Base-by-base conservation (phyloP, 2,329 filamentous ascomycete genomes). In the Venturia asperata region DNA sequence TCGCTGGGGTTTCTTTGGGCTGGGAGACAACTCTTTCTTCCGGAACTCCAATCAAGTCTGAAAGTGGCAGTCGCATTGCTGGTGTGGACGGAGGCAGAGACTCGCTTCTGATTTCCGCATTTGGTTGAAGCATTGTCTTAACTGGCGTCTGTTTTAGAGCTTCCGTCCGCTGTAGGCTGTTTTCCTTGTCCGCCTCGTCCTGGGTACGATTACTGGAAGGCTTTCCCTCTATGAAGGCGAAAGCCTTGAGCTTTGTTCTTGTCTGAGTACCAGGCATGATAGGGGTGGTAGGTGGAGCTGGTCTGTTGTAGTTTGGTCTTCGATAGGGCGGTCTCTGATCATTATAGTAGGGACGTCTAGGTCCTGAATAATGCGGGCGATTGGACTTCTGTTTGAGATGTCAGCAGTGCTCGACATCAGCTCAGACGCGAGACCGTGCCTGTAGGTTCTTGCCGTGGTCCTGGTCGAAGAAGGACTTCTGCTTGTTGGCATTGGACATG, bases 11-110 rank as follows among this genome's bases (percentile, higher is more conserved):
- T n/a, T 64, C 37, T 42, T 47, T 41, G 34, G 77, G 74, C 63
- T 77, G 77, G 30, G 77, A 75, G n/a, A 76, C 76, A 66, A 77
- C 77, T 68, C 78, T 58, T 10, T 64, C 63, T 34, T 64, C 63
- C 19, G 47, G 80, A 71, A 85, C 85, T 67, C 83, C 83, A 58
- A 87, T 83, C 41, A 87, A 75, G 67, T 87, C 84, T 41, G 83
- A 83, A 15, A 87, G 75, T 30, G 84, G 83, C 47, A 87, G 79
- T 65, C 83, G 77, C 55, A 84, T 82, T 30, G 80, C 81, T 1
- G 85, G 84, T 17, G 85, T 87, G 49, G 83, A 84, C 2, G 85
- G 85, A 34, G 55, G 72, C 30, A 64, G 19, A 30, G 63, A 61
- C 7, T 24, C 24, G 39, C 39, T 34, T 34, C 34, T 43, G 19